Conservation (phyloP, 331 rosid species). For the Quercus lobata region DNA sequence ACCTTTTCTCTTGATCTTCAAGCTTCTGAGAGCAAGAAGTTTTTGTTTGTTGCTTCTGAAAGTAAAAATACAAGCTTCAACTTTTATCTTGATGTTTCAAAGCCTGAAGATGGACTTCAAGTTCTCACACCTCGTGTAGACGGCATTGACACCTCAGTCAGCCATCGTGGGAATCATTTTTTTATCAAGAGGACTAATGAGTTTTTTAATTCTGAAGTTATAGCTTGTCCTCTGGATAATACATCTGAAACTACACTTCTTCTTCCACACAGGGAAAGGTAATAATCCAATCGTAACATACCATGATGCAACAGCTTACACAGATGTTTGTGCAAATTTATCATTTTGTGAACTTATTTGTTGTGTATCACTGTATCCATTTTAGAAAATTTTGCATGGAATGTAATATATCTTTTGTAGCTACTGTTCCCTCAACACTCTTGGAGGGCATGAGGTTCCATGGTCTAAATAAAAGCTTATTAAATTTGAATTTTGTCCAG, state of each 20-base stretch:
- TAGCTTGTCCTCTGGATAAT: slow-evolving; percentile 69
- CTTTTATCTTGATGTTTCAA: slow-evolving; percentile 80
- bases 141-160: slow-evolving; percentile 71
- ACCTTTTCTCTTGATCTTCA: slow-evolving; percentile 68
- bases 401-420: background rate
- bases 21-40: slow-evolving; percentile 83
- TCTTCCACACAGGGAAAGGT: slow-evolving; percentile 94
- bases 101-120: slow-evolving; percentile 65
- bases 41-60: slow-evolving; percentile 78
- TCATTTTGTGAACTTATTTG: background rate
- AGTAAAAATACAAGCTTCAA: slow-evolving; percentile 86
- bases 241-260: slow-evolving; percentile 55
- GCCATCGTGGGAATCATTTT: slow-evolving; percentile 88
- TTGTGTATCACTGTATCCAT: background rate
- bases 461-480: slow-evolving; percentile 25
- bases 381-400: background rate
- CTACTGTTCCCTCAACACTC: background rate
- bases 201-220: slow-evolving; percentile 78
- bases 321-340: background rate
- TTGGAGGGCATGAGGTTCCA: background rate
- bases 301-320: background rate
- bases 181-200: slow-evolving; percentile 65
- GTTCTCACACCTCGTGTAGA: slow-evolving; percentile 73
- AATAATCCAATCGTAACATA: background rate
- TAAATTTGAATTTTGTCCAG: slow-evolving; percentile 43